A percentile compares a stretch with the other conserved stretches of the same genome.
Evolutionary conservation across 2,329 filamentous ascomycete species (phyloP).

Genomic region (Hypoxylon sp.): DNA sequence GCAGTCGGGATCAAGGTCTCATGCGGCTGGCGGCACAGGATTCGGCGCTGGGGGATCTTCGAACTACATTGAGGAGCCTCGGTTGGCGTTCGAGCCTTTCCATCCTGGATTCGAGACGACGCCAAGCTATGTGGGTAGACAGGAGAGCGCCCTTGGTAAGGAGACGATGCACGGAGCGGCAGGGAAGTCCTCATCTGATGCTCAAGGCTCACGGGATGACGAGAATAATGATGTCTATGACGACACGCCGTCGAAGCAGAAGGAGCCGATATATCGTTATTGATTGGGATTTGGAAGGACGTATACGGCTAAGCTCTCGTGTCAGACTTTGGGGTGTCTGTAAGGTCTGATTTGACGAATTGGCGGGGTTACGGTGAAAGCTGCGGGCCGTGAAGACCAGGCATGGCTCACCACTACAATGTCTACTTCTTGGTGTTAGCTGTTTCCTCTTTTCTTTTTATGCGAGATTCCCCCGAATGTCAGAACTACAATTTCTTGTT

Average conservation of each 20-base stretch:
- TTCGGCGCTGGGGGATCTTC: constrained; percentile 37
- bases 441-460: constrained; percentile 26
- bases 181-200: constrained; percentile 35
- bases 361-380: constrained; percentile 4
- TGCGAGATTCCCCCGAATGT: constrained; percentile 39
- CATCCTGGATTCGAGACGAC: constrained; percentile 53
- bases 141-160: constrained; percentile 58
- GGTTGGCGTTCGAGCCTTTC: constrained; percentile 52
- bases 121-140: constrained; percentile 54
- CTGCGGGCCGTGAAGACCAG: constrained; percentile 11
- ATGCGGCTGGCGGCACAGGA: constrained; percentile 32
- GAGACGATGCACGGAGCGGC: constrained; percentile 58
- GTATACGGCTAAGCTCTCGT: not conserved
- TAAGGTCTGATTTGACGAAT: constrained; percentile 3
- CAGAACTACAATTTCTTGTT: constrained; percentile 26
- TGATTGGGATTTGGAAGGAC: constrained; percentile 21
- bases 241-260: constrained; percentile 52
- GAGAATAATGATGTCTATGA: constrained; percentile 58
- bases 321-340: not conserved
- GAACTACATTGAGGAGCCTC: constrained; percentile 45
- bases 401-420: not conserved
- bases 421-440: constrained; percentile 21
- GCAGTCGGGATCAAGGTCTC: constrained; percentile 40
- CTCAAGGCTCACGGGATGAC: constrained; percentile 37
- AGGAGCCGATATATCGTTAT: constrained; percentile 55